Conservation (phyloP, 371 early-diverging fungal species). For the Chytridiales sp. region DNA sequence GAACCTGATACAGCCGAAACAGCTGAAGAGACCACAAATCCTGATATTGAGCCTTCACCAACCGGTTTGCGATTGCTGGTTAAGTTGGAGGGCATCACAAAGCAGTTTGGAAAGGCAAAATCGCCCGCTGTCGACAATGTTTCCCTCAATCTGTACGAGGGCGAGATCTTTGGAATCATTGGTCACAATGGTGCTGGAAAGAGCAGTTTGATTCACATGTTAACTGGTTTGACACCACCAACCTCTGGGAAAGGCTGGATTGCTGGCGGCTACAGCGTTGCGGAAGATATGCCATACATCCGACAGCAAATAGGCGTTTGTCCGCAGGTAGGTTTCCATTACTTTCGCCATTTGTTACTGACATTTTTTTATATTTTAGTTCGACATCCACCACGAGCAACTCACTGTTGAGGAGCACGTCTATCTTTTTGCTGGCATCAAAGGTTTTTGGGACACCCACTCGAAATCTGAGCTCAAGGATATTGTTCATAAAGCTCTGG, state of each 20-base stretch:
- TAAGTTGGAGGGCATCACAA: neutral
- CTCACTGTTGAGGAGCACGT: constrained; percentile 62
- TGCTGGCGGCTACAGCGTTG: constrained; percentile 51
- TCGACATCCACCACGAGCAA: constrained; percentile 54
- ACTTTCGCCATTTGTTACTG: neutral
- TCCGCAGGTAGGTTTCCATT: constrained; percentile 38
- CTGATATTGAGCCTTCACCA: constrained; percentile 32
- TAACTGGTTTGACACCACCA: constrained; percentile 29
- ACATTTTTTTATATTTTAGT: constrained; percentile 22
- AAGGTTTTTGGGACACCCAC: constrained; percentile 46
- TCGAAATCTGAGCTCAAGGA: neutral
- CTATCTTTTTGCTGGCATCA: constrained; percentile 60
- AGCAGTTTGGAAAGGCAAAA: constrained; percentile 6
- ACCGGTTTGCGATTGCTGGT: constrained; percentile 16
- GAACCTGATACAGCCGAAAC: no score
- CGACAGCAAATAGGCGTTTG: constrained; percentile 63
- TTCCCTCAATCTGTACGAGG: constrained; percentile 55
- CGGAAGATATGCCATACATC: constrained; percentile 53
- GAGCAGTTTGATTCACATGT: constrained; percentile 61
- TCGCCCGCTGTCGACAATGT: constrained; percentile 58
- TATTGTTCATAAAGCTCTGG: constrained; percentile 8
- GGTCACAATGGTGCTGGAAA: constrained; percentile 57
- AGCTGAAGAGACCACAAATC: no score
- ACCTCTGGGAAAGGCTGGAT: constrained; percentile 50
- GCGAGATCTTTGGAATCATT: constrained; percentile 63